Evolutionary conservation across 2,329 filamentous ascomycete species (phyloP).

Genomic region (Rhynchosporium secalis): DNA sequence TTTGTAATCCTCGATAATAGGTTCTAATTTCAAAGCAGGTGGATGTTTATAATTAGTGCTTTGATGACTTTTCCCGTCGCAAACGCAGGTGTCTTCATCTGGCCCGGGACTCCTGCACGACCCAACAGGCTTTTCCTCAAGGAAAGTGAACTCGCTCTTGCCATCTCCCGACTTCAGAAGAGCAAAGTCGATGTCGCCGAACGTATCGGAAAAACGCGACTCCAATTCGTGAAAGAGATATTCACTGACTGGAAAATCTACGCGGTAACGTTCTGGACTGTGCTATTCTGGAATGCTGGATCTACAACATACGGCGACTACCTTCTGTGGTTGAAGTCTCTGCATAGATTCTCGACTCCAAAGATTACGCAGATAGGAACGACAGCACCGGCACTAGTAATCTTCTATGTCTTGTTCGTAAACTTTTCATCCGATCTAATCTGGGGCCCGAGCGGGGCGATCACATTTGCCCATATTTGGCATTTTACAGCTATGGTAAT

Average conservation of each 20-base stretch:
- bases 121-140: slow-evolving; percentile 51
- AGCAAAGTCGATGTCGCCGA: slow-evolving; percentile 51
- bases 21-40: slow-evolving; percentile 48
- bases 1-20: neutral
- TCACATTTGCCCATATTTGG: slow-evolving; percentile 51
- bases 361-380: slow-evolving; percentile 53
- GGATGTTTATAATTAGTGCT: slow-evolving; percentile 57
- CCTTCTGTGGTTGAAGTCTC: slow-evolving; percentile 58
- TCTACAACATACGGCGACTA: slow-evolving; percentile 52
- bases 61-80: slow-evolving; percentile 57
- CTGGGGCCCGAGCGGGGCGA: slow-evolving; percentile 54
- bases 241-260: slow-evolving; percentile 50
- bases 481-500: slow-evolving; percentile 56
- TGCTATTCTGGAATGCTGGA: slow-evolving; percentile 59
- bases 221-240: slow-evolving; percentile 45
- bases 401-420: slow-evolving; percentile 55
- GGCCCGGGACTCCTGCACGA: slow-evolving; percentile 52
- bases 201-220: slow-evolving; percentile 48
- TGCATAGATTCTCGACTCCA: slow-evolving; percentile 48
- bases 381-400: slow-evolving; percentile 54
- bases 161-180: slow-evolving; percentile 47
- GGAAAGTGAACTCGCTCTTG: slow-evolving; percentile 49
- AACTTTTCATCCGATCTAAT: slow-evolving; percentile 57
- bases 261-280: slow-evolving; percentile 50
- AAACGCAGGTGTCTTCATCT: slow-evolving; percentile 50